Base-by-base conservation (phyloP, 1,139 yeast genomes). In the Candida labiduridarum region DNA sequence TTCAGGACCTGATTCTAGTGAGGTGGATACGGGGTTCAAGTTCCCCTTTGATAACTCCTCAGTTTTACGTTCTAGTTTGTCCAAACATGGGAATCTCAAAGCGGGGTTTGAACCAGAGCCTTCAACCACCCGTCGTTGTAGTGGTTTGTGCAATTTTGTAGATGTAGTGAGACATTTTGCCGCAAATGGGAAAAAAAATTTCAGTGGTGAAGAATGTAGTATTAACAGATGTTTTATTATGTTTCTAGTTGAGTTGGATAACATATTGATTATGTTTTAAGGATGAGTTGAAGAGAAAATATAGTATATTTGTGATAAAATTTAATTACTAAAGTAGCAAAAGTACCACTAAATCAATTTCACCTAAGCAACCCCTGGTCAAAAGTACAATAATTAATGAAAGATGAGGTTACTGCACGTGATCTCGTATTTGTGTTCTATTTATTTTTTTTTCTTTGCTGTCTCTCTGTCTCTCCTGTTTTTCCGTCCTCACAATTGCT, bases 11-110 rank as follows among this genome's bases (percentile, higher is more conserved):
- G 83, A 78, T 51, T 85, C 86, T 44, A 83, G 72, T 11, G 46
- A 75, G 45, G 46, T 8, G 27, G 46, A 30, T 19, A 48, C 11
- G 18, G 44, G 16, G 30, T 45, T 48, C 27, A 46, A 14, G 48
- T 65, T 57, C 10, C 63, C 59, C 34, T 61, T 57, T 19, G 74
- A 69, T 30, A 84, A 65, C 25, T 71, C 66, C 52, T 80, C 76
- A 1, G 83, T 79, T 58, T 84, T 80, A 51, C 79, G 72, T 57
- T 90, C 96, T 38, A 87, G 71, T 58, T 79, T 83, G 66, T 92
- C 97, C 41, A 91, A 74, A 63, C 97, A 91, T 2, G 97, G 97
- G 64, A 91, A 92, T 1, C 85, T 69, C 78, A 89, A 73, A 53
- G 78, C 89, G 1, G 89, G 87, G 58, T 84, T 84, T 12, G 85